Conservation (phyloP, 768 basidiomycete genomes). For the Podaxis mareebaensis region DNA sequence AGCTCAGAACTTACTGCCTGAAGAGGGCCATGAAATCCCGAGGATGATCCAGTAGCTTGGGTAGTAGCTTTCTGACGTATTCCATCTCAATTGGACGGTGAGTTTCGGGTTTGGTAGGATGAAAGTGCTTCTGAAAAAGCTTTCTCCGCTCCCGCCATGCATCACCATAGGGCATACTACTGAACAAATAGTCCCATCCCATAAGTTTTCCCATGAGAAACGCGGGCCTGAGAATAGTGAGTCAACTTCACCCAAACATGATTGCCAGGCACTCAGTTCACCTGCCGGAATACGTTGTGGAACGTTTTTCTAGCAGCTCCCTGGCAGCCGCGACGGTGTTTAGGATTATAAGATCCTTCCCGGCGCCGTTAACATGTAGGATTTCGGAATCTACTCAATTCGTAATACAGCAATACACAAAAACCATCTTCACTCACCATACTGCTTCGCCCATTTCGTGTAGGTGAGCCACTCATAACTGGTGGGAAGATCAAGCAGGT, state of each 20-base stretch:
- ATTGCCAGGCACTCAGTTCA: neutral
- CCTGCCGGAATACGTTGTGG: constrained; percentile 18
- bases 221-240: neutral
- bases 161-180: constrained; percentile 23
- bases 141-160: constrained; percentile 24
- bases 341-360: constrained; percentile 15
- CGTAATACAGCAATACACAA: neutral
- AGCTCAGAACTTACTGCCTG: constrained; percentile 23
- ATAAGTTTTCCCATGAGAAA: constrained; percentile 21
- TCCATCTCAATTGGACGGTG: constrained; percentile 20
- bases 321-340: constrained; percentile 18
- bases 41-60: constrained; percentile 10
- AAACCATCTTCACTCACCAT: constrained; percentile 13
- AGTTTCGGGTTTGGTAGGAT: constrained; percentile 13
- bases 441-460: constrained; percentile 25
- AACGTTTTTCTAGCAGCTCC: constrained; percentile 18
- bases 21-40: constrained; percentile 11
- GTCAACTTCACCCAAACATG: neutral
- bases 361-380: constrained; percentile 12
- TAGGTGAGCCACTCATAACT: constrained; percentile 26
- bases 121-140: constrained; percentile 25
- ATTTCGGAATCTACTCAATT: constrained; percentile 8
- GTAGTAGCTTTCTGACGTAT: constrained; percentile 9
- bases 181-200: constrained; percentile 30
- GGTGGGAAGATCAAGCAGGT: constrained; percentile 27